phyloP scores from a whole-genome alignment of 2,329 filamentous ascomycete species.

The Leptoxyphium fumago region DNA sequence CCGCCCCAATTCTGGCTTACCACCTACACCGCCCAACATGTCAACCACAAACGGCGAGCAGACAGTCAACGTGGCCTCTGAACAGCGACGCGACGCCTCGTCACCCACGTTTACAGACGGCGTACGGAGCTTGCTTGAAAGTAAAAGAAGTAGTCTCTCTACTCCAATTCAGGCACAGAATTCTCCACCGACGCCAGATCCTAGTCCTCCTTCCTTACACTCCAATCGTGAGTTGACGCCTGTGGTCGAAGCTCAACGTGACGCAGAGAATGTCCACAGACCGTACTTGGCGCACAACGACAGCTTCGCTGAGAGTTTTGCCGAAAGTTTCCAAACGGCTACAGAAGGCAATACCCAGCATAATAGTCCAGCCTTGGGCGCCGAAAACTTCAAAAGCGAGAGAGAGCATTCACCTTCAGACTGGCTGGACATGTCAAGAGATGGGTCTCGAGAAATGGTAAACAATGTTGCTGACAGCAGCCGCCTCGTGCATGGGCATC shows the following conservation, averaged over 20 bases:
- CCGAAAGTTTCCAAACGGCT: conserved; percentile 33
- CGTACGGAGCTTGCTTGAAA: conserved; percentile 23
- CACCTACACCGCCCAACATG: conserved; percentile 31
- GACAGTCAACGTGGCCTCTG: conserved; percentile 24
- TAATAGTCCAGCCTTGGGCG: not conserved
- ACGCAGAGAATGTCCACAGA: not conserved
- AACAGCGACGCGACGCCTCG: conserved; percentile 3
- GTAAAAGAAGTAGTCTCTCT: conserved; percentile 24
- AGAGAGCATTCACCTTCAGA: not conserved
- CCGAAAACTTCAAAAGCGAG: not conserved
- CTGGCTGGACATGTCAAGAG: not conserved
- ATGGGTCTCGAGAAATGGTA: not conserved
- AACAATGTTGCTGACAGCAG: not conserved
- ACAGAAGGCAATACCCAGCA: conserved; percentile 24
- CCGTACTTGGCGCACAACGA: conserved; percentile 7
- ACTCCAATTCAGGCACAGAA: conserved; percentile 26
- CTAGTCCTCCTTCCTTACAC: conserved; percentile 14
- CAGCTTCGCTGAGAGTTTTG: conserved; percentile 24
- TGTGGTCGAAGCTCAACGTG: not conserved
- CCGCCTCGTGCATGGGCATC: not conserved
- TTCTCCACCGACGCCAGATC: conserved; percentile 21
- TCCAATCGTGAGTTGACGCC: conserved; percentile 8
- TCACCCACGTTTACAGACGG: conserved; percentile 28
- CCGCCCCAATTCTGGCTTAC: conserved; percentile 22
- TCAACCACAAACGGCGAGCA: conserved; percentile 13